Conservation (phyloP, 257 asterid genomes). For the Lavandula angustifolia region DNA sequence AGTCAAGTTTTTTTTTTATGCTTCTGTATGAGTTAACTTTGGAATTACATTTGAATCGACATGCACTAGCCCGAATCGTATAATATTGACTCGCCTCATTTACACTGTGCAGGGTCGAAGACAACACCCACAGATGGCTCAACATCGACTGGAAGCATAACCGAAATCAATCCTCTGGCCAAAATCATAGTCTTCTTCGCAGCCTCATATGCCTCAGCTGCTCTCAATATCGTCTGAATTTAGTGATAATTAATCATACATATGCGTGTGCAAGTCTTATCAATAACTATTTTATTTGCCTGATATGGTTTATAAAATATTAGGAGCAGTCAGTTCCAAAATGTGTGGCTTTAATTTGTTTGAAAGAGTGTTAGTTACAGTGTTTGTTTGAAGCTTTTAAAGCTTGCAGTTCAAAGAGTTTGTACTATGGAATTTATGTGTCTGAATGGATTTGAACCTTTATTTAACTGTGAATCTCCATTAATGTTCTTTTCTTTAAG, state of each 20-base stretch:
- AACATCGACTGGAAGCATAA: conserved; percentile 38
- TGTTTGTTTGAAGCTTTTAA: neutral
- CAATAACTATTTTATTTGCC: conserved; percentile 5
- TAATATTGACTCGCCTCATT: no score
- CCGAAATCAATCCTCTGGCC: conserved; percentile 27
- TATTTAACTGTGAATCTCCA: neutral
- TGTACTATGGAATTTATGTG: conserved; percentile 3
- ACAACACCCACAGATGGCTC: conserved; percentile 39
- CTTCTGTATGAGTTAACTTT: no score
- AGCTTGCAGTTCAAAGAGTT: neutral
- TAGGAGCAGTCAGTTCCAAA: conserved; percentile 14
- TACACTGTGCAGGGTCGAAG: no score
- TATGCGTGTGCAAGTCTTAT: neutral
- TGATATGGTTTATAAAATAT: conserved; percentile 19
- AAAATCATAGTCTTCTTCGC: conserved; percentile 40
- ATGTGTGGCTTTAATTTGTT: neutral
- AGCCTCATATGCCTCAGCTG: conserved; percentile 39
- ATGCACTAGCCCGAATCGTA: no score
- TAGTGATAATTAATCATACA: neutral
- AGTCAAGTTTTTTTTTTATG: no score
- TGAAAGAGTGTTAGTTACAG: neutral
- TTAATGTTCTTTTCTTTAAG: neutral
- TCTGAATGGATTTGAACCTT: neutral
- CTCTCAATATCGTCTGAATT: conserved; percentile 33
- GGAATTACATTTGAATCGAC: no score